phyloP scores from a whole-genome alignment of 2,329 filamentous ascomycete genomes.

The Sporothrix dimorphospora region DNA sequence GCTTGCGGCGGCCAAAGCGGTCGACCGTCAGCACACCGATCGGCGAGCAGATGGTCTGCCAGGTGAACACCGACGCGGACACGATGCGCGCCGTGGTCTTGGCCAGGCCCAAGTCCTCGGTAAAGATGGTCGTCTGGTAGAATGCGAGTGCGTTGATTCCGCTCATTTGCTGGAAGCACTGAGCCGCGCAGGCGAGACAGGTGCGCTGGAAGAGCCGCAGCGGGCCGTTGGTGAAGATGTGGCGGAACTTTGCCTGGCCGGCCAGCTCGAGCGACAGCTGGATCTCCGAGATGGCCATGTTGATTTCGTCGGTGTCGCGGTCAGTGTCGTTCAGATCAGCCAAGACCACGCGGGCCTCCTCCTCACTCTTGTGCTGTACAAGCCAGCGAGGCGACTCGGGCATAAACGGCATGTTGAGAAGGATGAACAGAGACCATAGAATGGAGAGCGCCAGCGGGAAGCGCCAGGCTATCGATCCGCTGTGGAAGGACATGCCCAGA shows the following conservation, averaged over 20 bases:
- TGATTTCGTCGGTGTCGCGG: neutral
- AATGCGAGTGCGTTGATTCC: constrained; percentile 7
- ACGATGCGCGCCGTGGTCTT: neutral
- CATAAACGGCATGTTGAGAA: constrained; percentile 12
- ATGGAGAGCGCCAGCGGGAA: constrained; percentile 11
- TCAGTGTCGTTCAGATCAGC: constrained; percentile 3
- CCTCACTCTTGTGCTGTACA: neutral
- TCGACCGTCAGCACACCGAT: constrained; percentile 7
- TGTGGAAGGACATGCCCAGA: constrained; percentile 14
- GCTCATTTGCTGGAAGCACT: constrained; percentile 11
- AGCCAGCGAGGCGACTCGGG: constrained; percentile 16
- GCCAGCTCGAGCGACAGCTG: constrained; percentile 1
- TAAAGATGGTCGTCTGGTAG: constrained; percentile 18
- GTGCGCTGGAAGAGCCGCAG: constrained; percentile 18
- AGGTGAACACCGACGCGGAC: neutral
- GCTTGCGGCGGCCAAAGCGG: neutral
- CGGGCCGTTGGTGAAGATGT: neutral
- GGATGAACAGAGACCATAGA: constrained; percentile 9
- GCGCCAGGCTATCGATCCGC: neutral
- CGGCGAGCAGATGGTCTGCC: constrained; percentile 1
- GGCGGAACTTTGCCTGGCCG: constrained; percentile 10
- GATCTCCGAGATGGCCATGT: constrained; percentile 7
- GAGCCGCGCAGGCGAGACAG: constrained; percentile 1
- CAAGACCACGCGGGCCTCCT: constrained; percentile 1
- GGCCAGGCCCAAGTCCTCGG: constrained; percentile 3